Base-by-base conservation (phyloP, 1,139 yeast species). In the Debaryomycetaceae sp. region DNA sequence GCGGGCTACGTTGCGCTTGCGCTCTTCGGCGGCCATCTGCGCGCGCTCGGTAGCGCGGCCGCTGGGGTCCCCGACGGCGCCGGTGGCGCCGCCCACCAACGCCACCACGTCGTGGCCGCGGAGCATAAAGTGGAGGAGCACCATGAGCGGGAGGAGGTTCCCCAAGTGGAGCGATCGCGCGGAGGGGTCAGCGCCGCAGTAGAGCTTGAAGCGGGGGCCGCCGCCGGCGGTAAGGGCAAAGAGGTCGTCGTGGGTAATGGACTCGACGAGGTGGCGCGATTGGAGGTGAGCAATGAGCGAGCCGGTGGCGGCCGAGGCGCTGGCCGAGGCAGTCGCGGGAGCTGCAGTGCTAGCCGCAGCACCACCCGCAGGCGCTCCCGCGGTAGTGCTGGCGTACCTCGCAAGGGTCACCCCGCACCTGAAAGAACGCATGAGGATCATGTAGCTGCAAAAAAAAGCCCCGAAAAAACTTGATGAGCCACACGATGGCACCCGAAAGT, bases 151-250 rank as follows among this genome's bases (percentile, higher is more conserved):
- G 25, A 91, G 64, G 35, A 93, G 59, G 47, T 91, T 91, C 2
- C 98, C 99, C 39, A 91, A 59, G 58, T 91, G 99, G 18, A 91
- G 63, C 0, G 97, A 88, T 31, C 56, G 62, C 1, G 98, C 98
- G 0, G 95, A 80, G 1, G 99, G 98, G 50, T 91, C 99, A 0
- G 96, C 97, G 12, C 98, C 99, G 55, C 95, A 82, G 57, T 91
- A 93, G 11, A 85, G 53, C 13, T 81, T 77, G 31, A 83, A 51
- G 36, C 56, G 55, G 31, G 57, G 56, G 22, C 50, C 51, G 1
- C 61, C 48, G 7, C 35, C 42, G 32, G 57, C 55, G 1, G 71
- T 58, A 25, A 66, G 52, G 4, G 55, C 49, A 25, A 56, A 63
- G 20, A 77, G 52, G 27, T 60, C 67, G 23, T 74, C 78, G 39